Percentiles rank a stretch among this genome's conserved stretches.
These are phyloP conservation scores for Harringtonia lauricola DNA, from an alignment of 2,329 filamentous ascomycete species.

Conservation along the genomic window DNA sequence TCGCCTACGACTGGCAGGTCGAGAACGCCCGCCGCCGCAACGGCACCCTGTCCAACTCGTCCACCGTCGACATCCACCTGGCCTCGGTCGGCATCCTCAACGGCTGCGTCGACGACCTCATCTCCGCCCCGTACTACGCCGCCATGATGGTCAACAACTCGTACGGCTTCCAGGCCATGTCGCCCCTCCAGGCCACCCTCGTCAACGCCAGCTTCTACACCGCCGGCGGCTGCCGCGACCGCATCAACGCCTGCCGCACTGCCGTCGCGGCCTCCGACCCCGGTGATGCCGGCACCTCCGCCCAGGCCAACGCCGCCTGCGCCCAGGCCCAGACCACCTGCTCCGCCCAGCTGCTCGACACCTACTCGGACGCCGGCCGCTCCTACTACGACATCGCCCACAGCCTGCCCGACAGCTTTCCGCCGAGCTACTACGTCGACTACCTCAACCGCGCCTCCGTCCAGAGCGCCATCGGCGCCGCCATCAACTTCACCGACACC, in stretches of 20 bases:
- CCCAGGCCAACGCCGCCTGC: too few relatives aligned
- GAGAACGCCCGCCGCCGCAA: slow-evolving; percentile 49
- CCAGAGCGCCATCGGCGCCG: slow-evolving; percentile 49
- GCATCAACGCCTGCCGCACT: slow-evolving; percentile 39
- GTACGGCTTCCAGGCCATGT: slow-evolving; percentile 50
- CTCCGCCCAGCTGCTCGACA: slow-evolving; percentile 41
- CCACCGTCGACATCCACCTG: slow-evolving; percentile 34
- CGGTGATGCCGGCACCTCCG: slow-evolving; percentile 27
- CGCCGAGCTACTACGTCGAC: slow-evolving; percentile 46
- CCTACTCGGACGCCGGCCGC: slow-evolving; percentile 44
- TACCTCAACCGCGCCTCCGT: slow-evolving; percentile 52
- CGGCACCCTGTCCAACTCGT: slow-evolving; percentile 34
- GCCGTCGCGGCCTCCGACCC: slow-evolving; percentile 28
- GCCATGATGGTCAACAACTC: slow-evolving; percentile 52
- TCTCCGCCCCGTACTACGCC: slow-evolving; percentile 47
- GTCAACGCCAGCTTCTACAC: slow-evolving; percentile 32
- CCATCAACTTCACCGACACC: slow-evolving; percentile 45
- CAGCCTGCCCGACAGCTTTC: slow-evolving; percentile 46
- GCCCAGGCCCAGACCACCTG: slow-evolving; percentile 42
- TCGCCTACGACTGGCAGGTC: slow-evolving; percentile 45
- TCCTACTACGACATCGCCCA: slow-evolving; percentile 53
- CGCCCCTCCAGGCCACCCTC: slow-evolving; percentile 35
- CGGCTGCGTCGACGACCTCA: slow-evolving; percentile 54
- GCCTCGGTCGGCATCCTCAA: slow-evolving; percentile 59
- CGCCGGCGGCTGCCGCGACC: slow-evolving; percentile 40